Evolutionary conservation across 148 eudicot genomes (phyloP), one percentile per base, ranked within the genome.

Genomic region (Diospyros kaki): DNA sequence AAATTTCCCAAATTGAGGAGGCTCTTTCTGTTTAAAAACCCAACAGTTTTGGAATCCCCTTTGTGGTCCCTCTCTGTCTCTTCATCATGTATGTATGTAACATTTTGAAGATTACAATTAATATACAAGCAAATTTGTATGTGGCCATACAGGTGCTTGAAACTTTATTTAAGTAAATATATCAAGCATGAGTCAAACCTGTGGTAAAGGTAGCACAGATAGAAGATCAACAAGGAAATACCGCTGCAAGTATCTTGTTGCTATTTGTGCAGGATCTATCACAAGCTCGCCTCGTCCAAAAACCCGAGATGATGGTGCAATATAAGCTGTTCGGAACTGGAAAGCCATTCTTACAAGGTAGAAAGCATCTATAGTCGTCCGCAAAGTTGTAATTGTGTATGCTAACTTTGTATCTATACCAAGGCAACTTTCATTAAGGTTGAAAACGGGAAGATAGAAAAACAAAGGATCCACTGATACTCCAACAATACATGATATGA

Each of bases 391-490:
- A 65, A 79, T 63, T 5, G 81, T 63, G 40, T 66, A 63, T 2
- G 88, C 88, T 53, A 89, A 76, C 42, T 69, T 74, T 4, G 64
- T 43, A 66, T 89, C 84, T 43, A 89, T 83, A 54, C 87, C 87
- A 53, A 89, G 88, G 81, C 93, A 89, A 74, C 72, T 79, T 12
- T 53, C 45, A 0, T 83, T 74, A 40, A 39, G 12, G 53, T 78
- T 41, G 46, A 89, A 85, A 68, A 78, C 81, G 0, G 92, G 92
- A 50, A 89, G 88, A 65, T 89, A 89, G 40, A 89, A 79, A 81
- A 89, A 89, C 63, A 89, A 69, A 69, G 92, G 92, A 69, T 89
- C 92, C 50, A 85, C 65, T 2, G 90, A 87, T 8, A 89, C 86
- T 2, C 80, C 87, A 45, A 89, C 6, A 53, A 83, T 83, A 80